Base-by-base conservation (phyloP, 1,284 basidiomycete genomes). In the Rhodotorula sp. region DNA sequence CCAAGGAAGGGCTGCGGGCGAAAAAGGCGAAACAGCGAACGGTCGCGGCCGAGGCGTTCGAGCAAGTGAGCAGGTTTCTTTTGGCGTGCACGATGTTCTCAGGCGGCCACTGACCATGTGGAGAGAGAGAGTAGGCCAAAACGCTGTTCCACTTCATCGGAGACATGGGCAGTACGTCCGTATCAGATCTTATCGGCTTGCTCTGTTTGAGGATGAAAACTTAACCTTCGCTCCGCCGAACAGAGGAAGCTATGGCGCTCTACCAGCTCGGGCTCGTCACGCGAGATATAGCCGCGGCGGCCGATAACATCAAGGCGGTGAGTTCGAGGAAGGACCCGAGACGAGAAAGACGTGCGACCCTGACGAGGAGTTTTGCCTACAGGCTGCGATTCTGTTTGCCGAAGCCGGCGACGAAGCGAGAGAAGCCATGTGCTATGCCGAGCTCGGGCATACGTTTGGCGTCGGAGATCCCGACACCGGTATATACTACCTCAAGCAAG, bases 361-460 rank as follows among this genome's bases (percentile, higher is more conserved):
- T 16, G 34, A 45, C 28, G 0, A 21, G 52, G n/a, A 16, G 0
- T 23, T 15, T 57, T 43, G 31, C 38, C 21, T 19, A 8, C 47
- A 70, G 69, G 69, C 69, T 2, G 62, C 69, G 7, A 19, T 67
- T 14, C 34, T 71, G 16, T 71, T 56, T n/a, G 52, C 55, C 31
- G 69, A 71, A 8, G 2, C 49, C 10, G 56, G 49, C 18, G 49
- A 67, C 34, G 59, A 59, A 18, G 38, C 48, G 45, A 54, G 60
- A 47, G 69, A 71, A 54, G 69, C 69, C 14, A 67, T 67, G 69
- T 67, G 66, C 49, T 64, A 62, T 26, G 66, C 69, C 50, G 69
- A 71, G 26, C 21, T 64, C 26, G 69, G 62, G 1, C 59, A 71
- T 55, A 21, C 67, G 19, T 71, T 71, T 48, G n/a, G 48, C 2